phyloP scores from a whole-genome alignment of 2,329 filamentous ascomycete genomes.

The Aspergillus phoenicis region DNA sequence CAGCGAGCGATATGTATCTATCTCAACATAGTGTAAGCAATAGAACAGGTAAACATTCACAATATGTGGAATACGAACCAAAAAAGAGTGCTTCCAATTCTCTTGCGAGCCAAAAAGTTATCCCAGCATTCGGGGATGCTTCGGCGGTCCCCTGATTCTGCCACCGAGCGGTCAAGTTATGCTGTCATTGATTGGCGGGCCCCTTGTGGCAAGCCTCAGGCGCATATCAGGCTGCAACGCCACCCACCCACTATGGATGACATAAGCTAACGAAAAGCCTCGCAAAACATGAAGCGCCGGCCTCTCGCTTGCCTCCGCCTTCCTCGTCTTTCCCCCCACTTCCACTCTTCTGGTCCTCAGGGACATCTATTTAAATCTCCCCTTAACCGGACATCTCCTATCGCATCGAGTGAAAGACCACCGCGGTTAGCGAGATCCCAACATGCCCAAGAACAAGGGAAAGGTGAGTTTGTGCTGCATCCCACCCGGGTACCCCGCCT shows the following conservation, averaged over 20 bases:
- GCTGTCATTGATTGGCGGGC: constrained; percentile 13
- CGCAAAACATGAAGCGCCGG: constrained; percentile 23
- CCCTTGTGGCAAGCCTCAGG: constrained; percentile 28
- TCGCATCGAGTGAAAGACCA: constrained; percentile 23
- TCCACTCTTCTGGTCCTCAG: constrained; percentile 16
- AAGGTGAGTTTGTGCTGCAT: constrained; percentile 65
- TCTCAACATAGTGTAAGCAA: not conserved
- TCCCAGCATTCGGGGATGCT: constrained; percentile 13
- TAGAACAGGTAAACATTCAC: not conserved
- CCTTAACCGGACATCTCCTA: constrained; percentile 17
- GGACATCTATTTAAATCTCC: constrained; percentile 17
- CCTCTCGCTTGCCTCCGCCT: constrained; percentile 23
- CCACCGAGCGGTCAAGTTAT: constrained; percentile 17
- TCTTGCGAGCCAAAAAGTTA: not conserved
- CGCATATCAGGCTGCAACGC: constrained; percentile 30
- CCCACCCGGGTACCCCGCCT: constrained; percentile 15
- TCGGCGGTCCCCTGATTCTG: not conserved
- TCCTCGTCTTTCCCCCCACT: constrained; percentile 22
- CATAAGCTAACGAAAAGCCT: constrained; percentile 22
- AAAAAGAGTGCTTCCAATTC: not conserved
- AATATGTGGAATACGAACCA: not conserved
- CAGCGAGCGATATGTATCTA: not conserved
- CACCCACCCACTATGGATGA: constrained; percentile 21
- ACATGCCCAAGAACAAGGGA: constrained; percentile 99
- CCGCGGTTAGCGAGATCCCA: constrained; percentile 42